Conservation (phyloP, 1,284 basidiomycete species). For the Thecaphora thlaspeos region DNA sequence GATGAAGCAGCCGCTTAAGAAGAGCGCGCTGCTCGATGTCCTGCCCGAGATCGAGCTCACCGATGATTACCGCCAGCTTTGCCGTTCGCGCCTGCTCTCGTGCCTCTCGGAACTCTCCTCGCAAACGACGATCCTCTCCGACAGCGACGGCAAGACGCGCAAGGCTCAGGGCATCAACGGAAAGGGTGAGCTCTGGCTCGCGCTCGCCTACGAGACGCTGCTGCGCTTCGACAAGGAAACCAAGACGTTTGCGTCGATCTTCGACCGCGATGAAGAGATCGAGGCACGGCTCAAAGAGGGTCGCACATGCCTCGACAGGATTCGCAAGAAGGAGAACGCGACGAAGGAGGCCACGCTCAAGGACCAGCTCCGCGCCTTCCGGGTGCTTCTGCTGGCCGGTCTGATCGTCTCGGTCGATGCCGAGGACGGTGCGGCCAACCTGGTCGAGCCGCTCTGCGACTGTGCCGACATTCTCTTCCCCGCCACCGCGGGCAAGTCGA, state of each 20-base stretch:
- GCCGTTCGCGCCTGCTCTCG: slow-evolving; percentile 70
- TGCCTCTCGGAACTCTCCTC: slow-evolving; percentile 74
- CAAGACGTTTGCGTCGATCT: slow-evolving; percentile 64
- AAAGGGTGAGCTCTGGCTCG: slow-evolving; percentile 77
- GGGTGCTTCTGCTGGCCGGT: slow-evolving; percentile 38
- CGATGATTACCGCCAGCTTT: slow-evolving; percentile 68
- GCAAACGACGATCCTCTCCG: slow-evolving; percentile 59
- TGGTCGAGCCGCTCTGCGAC: slow-evolving; percentile 51
- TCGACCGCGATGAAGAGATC: slow-evolving; percentile 35
- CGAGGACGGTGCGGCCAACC: slow-evolving; percentile 57
- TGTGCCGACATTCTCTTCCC: slow-evolving; percentile 45
- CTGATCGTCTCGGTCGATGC: slow-evolving; percentile 59
- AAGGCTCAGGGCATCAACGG: slow-evolving; percentile 68
- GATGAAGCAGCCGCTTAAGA: slow-evolving; percentile 71
- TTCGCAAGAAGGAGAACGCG: slow-evolving; percentile 32
- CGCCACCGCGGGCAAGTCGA: slow-evolving; percentile 10
- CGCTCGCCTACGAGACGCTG: slow-evolving; percentile 69
- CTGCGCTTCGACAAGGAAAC: slow-evolving; percentile 67
- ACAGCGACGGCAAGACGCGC: slow-evolving; percentile 60
- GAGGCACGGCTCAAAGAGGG: slow-evolving; percentile 26
- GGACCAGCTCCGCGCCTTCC: slow-evolving; percentile 36
- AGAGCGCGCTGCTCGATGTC: slow-evolving; percentile 62
- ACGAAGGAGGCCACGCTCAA: slow-evolving; percentile 9
- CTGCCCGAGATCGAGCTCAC: slow-evolving; percentile 70
- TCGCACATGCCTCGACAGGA: slow-evolving; percentile 22